Evolutionary conservation across 257 asterid species (phyloP).

Genomic region (Echites panduratus): DNA sequence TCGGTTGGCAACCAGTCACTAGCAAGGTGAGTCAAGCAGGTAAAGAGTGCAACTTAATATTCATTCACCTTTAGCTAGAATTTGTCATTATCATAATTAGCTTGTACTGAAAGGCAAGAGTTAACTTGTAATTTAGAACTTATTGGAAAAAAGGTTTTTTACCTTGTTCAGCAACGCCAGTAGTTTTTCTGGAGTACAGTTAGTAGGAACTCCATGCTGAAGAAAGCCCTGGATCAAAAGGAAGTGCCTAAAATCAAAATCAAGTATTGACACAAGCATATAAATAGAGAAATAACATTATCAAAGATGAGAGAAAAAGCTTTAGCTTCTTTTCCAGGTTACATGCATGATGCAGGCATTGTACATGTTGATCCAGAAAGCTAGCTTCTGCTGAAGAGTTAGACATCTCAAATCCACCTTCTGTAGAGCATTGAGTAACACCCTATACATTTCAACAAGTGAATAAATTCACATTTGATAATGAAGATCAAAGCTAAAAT

Average conservation of each 20-base stretch:
- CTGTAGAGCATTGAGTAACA: conserved; percentile 54
- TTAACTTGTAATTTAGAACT: background rate
- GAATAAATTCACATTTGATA: background rate
- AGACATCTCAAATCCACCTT: conserved; percentile 51
- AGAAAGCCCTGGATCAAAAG: conserved; percentile 64
- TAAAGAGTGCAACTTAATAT: no score
- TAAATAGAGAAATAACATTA: background rate
- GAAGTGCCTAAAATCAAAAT: conserved; percentile 51
- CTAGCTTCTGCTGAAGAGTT: conserved; percentile 37
- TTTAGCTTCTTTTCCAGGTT: conserved; percentile 1
- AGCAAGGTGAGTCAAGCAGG: no score
- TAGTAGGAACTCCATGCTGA: conserved; percentile 65
- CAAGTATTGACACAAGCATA: background rate
- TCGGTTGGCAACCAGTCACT: no score
- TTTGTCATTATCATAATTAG: no score
- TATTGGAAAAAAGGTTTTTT: background rate
- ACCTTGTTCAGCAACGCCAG: conserved; percentile 68
- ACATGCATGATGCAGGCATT: conserved; percentile 54
- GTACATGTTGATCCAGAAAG: conserved; percentile 54
- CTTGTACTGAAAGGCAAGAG: background rate
- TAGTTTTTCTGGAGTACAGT: conserved; percentile 53
- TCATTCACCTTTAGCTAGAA: no score
- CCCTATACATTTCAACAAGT: conserved; percentile 25
- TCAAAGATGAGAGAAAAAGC: background rate
- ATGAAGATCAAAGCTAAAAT: background rate